A percentile compares a stretch with the other conserved stretches of the same genome.
phyloP scores from a whole-genome alignment of 2,329 filamentous ascomycete genomes.

The Hypoxylon sp. region DNA sequence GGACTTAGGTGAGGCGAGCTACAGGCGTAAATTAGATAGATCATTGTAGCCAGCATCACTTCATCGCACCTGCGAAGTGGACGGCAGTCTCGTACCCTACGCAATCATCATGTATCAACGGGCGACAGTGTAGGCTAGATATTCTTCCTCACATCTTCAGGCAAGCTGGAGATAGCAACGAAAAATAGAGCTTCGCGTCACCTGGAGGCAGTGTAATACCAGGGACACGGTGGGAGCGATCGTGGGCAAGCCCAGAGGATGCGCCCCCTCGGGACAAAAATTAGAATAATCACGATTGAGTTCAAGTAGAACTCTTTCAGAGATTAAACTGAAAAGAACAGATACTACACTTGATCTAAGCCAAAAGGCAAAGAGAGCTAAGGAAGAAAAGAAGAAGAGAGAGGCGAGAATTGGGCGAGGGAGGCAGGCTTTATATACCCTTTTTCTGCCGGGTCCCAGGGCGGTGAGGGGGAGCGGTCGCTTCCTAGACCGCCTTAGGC shows the following conservation, averaged over 20 bases:
- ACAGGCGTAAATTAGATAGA: no score
- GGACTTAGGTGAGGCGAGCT: no score
- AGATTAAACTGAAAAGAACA: constrained; percentile 38
- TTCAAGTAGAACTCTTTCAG: constrained; percentile 33
- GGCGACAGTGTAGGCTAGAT: not conserved
- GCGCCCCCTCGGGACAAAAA: constrained; percentile 26
- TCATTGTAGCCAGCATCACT: no score
- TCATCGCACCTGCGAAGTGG: no score
- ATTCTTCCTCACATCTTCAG: constrained; percentile 27
- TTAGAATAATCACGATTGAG: constrained; percentile 36
- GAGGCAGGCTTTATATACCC: not conserved
- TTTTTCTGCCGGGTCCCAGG: not conserved
- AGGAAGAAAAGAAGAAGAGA: constrained; percentile 25
- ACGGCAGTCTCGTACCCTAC: no score
- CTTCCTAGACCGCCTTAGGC: no score
- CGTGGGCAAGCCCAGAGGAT: constrained; percentile 34
- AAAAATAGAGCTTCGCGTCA: constrained; percentile 32
- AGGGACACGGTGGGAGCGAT: constrained; percentile 33
- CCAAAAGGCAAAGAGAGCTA: constrained; percentile 36
- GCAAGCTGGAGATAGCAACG: constrained; percentile 18
- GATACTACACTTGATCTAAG: constrained; percentile 38
- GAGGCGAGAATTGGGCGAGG: not conserved
- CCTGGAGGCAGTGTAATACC: constrained; percentile 37
- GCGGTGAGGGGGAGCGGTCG: not conserved
- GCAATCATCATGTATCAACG: no score